Evolutionary conservation across 2,329 filamentous ascomycete genomes (phyloP).

Genomic region (Colletotrichum karsti): DNA sequence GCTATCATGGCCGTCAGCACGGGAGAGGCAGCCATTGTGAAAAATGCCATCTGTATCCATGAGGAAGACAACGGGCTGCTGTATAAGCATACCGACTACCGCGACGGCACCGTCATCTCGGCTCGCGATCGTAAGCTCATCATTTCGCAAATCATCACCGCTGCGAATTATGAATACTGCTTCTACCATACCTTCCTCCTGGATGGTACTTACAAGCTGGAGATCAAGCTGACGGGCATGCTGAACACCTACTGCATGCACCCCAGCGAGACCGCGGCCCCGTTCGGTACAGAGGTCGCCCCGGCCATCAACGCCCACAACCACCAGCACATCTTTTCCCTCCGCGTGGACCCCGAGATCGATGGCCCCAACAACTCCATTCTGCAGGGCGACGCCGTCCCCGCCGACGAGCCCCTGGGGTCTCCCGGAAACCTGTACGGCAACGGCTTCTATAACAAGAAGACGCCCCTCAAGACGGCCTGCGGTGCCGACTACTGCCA

Average conservation of each 20-base stretch:
- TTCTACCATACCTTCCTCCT: constrained; percentile 49
- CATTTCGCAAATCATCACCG: constrained; percentile 78
- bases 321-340: constrained; percentile 67
- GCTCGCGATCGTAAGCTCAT: constrained; percentile 78
- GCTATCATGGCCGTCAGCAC: constrained; percentile 72
- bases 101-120: constrained; percentile 74
- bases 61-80: constrained; percentile 79
- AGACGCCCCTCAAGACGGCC: constrained; percentile 35
- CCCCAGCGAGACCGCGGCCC: constrained; percentile 39
- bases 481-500: constrained; percentile 31
- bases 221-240: constrained; percentile 64
- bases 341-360: constrained; percentile 35
- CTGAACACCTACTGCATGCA: constrained; percentile 51
- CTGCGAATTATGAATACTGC: constrained; percentile 80
- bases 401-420: constrained; percentile 69
- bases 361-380: constrained; percentile 67
- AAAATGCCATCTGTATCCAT: constrained; percentile 81
- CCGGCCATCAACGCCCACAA: constrained; percentile 61
- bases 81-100: constrained; percentile 81
- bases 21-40: constrained; percentile 73
- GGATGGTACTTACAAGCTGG: constrained; percentile 72
- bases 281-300: constrained; percentile 59
- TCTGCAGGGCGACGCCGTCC: constrained; percentile 74
- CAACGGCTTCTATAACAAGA: constrained; percentile 70
- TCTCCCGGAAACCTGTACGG: constrained; percentile 76